Evolutionary conservation across 164 flowering plant species (phyloP).

Genomic region (Tinospora cordifolia): DNA sequence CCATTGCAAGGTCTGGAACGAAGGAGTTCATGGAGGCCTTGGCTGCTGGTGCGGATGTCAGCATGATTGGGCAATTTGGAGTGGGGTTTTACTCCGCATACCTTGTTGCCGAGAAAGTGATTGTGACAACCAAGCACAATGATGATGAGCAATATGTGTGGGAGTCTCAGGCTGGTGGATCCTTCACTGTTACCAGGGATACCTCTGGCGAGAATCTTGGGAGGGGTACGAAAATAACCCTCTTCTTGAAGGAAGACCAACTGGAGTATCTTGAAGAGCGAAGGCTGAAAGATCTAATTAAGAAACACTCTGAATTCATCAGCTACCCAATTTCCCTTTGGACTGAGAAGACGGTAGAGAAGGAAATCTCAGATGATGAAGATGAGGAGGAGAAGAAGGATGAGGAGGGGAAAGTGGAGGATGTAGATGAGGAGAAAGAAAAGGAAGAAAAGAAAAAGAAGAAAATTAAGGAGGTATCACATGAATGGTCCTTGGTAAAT

Average conservation of each 20-base stretch:
- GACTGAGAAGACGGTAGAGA: constrained; percentile 38
- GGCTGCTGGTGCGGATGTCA: constrained; percentile 27
- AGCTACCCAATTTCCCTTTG: constrained; percentile 42
- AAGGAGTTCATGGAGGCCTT: constrained; percentile 48
- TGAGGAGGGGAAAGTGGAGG: constrained; percentile 36
- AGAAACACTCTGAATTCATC: constrained; percentile 22
- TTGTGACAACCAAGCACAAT: constrained; percentile 33
- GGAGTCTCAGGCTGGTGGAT: constrained; percentile 27
- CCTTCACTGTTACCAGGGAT: constrained; percentile 30
- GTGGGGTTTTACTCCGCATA: constrained; percentile 14
- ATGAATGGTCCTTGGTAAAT: constrained; percentile 36
- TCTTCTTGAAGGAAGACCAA: constrained; percentile 32
- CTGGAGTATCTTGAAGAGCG: constrained; percentile 42
- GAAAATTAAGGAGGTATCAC: constrained; percentile 41
- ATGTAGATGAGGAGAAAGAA: constrained; percentile 36
- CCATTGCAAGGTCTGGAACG: constrained; percentile 51
- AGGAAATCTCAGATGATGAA: constrained; percentile 40
- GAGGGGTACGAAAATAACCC: constrained; percentile 32
- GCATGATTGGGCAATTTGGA: constrained; percentile 21
- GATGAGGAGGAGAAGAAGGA: constrained; percentile 37
- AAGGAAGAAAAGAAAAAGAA: constrained; percentile 41
- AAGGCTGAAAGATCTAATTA: constrained; percentile 30
- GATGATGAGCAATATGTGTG: constrained; percentile 35
- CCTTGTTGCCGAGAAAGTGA: constrained; percentile 28
- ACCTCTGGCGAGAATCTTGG: constrained; percentile 31